Evolutionary conservation across 2,329 filamentous ascomycete species (phyloP).

Genomic region (Aspergillus aculeatus): DNA sequence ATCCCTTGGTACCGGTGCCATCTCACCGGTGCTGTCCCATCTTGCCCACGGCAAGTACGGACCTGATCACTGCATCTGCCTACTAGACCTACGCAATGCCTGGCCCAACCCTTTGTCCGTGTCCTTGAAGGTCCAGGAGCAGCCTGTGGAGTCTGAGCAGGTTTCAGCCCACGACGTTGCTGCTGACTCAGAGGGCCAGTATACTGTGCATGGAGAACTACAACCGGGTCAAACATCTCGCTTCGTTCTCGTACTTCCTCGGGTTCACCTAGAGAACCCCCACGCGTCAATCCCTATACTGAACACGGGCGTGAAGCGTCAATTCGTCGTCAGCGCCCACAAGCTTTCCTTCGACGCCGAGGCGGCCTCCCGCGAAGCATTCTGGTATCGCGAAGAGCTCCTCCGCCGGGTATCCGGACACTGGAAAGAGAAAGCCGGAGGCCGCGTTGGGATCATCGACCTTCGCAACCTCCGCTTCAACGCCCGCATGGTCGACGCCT

Average conservation of each 20-base stretch:
- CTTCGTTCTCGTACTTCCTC: conserved; percentile 71
- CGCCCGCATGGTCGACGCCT: conserved; percentile 75
- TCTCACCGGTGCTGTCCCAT: conserved; percentile 47
- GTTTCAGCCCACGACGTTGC: neutral
- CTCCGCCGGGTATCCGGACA: conserved; percentile 68
- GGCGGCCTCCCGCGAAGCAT: conserved; percentile 73
- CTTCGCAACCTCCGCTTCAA: conserved; percentile 72
- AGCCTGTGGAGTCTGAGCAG: conserved; percentile 13
- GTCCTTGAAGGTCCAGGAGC: conserved; percentile 52
- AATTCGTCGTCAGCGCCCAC: conserved; percentile 83
- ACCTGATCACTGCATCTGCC: conserved; percentile 70
- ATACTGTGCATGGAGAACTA: conserved; percentile 46
- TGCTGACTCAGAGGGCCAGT: conserved; percentile 23
- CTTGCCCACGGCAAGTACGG: conserved; percentile 43
- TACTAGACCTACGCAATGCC: conserved; percentile 82
- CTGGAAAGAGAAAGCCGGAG: conserved; percentile 65
- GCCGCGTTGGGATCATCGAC: conserved; percentile 68
- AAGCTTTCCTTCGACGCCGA: conserved; percentile 78
- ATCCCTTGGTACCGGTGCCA: conserved; percentile 38
- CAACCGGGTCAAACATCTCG: conserved; percentile 66
- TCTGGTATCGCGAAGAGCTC: conserved; percentile 86
- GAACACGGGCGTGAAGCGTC: conserved; percentile 78
- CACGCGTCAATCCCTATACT: conserved; percentile 75
- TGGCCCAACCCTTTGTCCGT: conserved; percentile 80
- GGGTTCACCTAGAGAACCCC: conserved; percentile 73